phyloP scores from a whole-genome alignment of 164 flowering plant genomes.

The Nymphaea thermarum region DNA sequence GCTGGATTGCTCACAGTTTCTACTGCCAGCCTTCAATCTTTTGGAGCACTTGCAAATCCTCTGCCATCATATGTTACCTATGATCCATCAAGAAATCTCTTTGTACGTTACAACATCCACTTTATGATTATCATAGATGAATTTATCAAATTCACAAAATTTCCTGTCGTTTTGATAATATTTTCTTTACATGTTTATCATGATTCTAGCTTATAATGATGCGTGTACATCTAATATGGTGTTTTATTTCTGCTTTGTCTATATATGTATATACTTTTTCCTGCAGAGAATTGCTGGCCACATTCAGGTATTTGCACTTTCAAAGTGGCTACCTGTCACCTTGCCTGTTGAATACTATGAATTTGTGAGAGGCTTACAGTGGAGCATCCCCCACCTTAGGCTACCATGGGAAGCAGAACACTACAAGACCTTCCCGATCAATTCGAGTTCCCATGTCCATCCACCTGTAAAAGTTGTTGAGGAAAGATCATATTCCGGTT shows the following conservation, averaged over 20 bases:
- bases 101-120: constrained; percentile 33
- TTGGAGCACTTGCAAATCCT: constrained; percentile 35
- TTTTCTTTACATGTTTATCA: background rate
- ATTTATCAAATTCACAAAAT: background rate
- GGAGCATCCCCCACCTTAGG: constrained; percentile 79
- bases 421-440: background rate
- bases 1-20: constrained; percentile 67
- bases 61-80: constrained; percentile 24
- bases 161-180: background rate
- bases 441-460: background rate
- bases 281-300: constrained; percentile 72
- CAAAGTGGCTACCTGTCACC: constrained; percentile 68
- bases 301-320: constrained; percentile 86
- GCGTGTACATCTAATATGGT: background rate
- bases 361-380: constrained; percentile 54
- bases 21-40: constrained; percentile 59
- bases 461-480: background rate
- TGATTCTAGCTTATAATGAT: background rate
- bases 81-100: constrained; percentile 69
- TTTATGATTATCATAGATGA: background rate
- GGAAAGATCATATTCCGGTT: background rate
- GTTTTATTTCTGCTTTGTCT: background rate
- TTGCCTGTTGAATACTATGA: constrained; percentile 78
- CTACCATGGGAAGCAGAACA: constrained; percentile 72
- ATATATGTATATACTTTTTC: constrained; percentile 3